A percentile compares a stretch with the other conserved stretches of the same genome.
Conservation (phyloP, 2,329 filamentous ascomycete genomes). For the Xylaria polymorpha region DNA sequence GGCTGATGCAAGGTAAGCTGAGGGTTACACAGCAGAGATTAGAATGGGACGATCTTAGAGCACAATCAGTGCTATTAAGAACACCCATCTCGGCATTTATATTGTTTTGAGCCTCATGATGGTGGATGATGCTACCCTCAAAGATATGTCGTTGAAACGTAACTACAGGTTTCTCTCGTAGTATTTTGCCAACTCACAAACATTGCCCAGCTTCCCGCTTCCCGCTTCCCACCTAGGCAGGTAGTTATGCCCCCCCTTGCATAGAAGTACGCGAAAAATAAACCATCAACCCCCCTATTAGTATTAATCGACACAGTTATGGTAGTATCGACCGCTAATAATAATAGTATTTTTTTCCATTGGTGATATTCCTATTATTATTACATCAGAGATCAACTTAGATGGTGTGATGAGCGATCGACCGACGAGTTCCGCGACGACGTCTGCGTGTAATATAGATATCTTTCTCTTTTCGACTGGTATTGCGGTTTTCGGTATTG, state of each 20-base stretch:
- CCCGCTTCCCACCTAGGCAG: background rate
- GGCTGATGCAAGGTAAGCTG: constrained; percentile 17
- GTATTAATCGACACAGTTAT: background rate
- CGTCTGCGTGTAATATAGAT: background rate
- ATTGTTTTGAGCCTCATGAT: background rate
- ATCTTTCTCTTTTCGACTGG: background rate
- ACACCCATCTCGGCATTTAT: constrained; percentile 12
- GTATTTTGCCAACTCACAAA: background rate
- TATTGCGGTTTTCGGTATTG: background rate
- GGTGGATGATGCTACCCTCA: background rate
- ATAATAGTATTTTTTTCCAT: background rate
- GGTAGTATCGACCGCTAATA: background rate
- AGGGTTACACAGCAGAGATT: constrained; percentile 22
- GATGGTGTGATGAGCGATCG: background rate
- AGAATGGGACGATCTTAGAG: background rate
- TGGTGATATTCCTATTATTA: background rate
- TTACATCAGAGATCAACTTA: background rate
- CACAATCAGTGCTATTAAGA: constrained; percentile 4
- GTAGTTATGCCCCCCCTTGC: background rate
- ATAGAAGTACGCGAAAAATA: background rate
- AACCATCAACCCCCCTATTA: background rate
- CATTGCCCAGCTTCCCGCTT: background rate
- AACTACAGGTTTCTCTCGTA: background rate
- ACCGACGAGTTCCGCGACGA: background rate
- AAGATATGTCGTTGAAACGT: background rate